phyloP scores from a whole-genome alignment of 2,329 filamentous ascomycete genomes.

The Aspergillus luchuensis region DNA sequence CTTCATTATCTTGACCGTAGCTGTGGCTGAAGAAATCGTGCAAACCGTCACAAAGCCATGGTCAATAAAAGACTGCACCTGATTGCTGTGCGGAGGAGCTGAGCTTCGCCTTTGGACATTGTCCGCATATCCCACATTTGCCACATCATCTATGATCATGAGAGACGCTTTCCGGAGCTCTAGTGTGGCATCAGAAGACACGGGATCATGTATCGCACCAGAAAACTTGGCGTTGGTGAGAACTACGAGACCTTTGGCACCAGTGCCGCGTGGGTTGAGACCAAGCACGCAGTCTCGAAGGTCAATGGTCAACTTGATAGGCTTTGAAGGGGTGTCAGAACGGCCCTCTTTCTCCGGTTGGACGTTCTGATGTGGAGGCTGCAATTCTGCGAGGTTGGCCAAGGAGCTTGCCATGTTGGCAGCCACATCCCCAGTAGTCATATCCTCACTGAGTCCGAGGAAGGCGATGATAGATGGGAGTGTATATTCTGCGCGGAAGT shows the following conservation, averaged over 20 bases:
- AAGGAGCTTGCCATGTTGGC: slow-evolving; percentile 76
- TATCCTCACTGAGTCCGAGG: slow-evolving; percentile 68
- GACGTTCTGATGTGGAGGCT: slow-evolving; percentile 27
- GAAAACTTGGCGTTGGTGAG: slow-evolving; percentile 75
- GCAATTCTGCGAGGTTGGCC: slow-evolving; percentile 69
- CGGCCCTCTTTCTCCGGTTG: slow-evolving; percentile 20
- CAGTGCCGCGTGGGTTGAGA: slow-evolving; percentile 74
- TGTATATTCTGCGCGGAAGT: slow-evolving; percentile 83
- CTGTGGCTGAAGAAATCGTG: slow-evolving; percentile 79
- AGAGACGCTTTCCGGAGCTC: slow-evolving; percentile 79
- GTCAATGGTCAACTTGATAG: slow-evolving; percentile 59
- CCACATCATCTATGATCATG: slow-evolving; percentile 76
- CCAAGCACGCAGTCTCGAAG: slow-evolving; percentile 81
- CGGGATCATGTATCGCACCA: slow-evolving; percentile 66
- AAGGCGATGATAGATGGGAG: slow-evolving; percentile 81
- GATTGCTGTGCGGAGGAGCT: slow-evolving; percentile 40
- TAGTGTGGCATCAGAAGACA: slow-evolving; percentile 64
- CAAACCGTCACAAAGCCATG: slow-evolving; percentile 84
- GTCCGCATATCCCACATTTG: slow-evolving; percentile 47
- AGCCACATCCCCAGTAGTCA: slow-evolving; percentile 72
- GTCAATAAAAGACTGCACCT: slow-evolving; percentile 55
- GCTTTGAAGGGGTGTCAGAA: slow-evolving; percentile 48
- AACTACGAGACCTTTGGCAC: slow-evolving; percentile 76
- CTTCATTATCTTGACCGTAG: slow-evolving; percentile 62
- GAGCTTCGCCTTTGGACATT: slow-evolving; percentile 33